Base-by-base conservation (phyloP, 495 filamentous ascomycete genomes). In the Xylaria palmicola region DNA sequence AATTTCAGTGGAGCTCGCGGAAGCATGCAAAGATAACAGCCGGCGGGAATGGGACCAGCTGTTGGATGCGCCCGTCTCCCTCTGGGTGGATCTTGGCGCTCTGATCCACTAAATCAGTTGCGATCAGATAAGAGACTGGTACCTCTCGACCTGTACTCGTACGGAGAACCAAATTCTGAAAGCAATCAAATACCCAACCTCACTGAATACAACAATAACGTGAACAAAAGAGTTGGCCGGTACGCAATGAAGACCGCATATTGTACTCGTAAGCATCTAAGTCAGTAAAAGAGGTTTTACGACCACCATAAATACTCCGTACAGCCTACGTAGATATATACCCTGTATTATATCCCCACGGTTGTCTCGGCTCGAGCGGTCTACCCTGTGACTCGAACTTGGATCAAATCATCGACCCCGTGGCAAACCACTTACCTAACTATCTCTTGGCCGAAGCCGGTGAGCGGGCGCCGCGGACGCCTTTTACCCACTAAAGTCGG, bases 1-100 rank as follows among this genome's bases (percentile, higher is more conserved):
- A 60, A 54, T 54, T 54, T 54, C 29, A 51, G 58, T 60, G 58
- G 58, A 37, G 58, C 26, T 20, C n/a, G n/a, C n/a, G 22, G 22
- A 20, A 27, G 13, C 8, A 20, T 17, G 40, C n/a, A 19, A 8
- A 27, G 41, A 24, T 19, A 40, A 15, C 36, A 24, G 30, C 19
- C 22, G 45, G 45, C 45, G 39, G 17, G 17, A 36, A 37, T 2
- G 29, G 10, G 10, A 5, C 29, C 55, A 47, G 41, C 30, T 36
- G 30, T 17, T 30, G 12, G 41, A 3, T 17, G 48, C 13, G n/a
- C 32, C 6, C 10, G 5, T 34, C 32, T n/a, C n/a, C n/a, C n/a
- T n/a, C n/a, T n/a, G n/a, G n/a, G n/a, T n/a, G 13, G 32, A 36
- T 36, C 32, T 36, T 36, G 32, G n/a, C n/a, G n/a, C n/a, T n/a